phyloP scores from a whole-genome alignment of 345 rosid species.

The Melaleuca quinquenervia region DNA sequence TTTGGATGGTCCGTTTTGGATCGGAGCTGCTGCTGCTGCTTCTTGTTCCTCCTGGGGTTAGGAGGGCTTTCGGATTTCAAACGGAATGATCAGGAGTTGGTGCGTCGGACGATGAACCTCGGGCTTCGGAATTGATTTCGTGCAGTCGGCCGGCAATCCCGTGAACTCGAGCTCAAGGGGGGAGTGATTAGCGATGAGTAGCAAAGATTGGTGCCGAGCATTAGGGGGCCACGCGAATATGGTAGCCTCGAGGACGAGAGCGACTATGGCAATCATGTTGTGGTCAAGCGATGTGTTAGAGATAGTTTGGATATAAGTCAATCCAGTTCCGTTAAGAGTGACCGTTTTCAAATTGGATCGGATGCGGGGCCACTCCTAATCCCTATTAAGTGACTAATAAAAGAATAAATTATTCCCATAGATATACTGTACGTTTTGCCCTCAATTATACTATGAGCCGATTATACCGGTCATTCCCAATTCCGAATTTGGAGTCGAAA shows the following conservation, averaged over 20 bases:
- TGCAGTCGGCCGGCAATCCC: too few relatives aligned
- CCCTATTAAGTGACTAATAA: too few relatives aligned
- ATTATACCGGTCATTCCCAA: too few relatives aligned
- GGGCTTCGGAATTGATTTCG: neutral
- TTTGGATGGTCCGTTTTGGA: neutral
- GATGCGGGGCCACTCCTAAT: too few relatives aligned
- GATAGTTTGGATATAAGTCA: neutral
- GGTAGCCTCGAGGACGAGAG: neutral
- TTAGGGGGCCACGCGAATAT: neutral
- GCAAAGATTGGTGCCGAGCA: neutral
- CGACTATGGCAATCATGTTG: fast-evolving
- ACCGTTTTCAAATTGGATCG: too few relatives aligned
- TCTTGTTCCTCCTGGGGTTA: neutral
- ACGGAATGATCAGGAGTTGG: neutral
- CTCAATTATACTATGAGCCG: too few relatives aligned
- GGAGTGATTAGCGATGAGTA: neutral
- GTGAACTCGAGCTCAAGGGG: neutral
- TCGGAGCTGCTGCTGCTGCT: neutral
- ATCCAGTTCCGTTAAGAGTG: neutral
- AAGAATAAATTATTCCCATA: too few relatives aligned
- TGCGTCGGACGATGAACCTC: neutral
- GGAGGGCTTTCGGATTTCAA: neutral
- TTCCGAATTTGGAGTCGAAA: too few relatives aligned
- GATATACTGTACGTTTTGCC: too few relatives aligned
- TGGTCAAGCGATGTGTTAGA: fast-evolving